A percentile compares a stretch with the other conserved stretches of the same genome.
phyloP scores from a whole-genome alignment of 495 filamentous ascomycete genomes.

The Annulohypoxylon moriforme region DNA sequence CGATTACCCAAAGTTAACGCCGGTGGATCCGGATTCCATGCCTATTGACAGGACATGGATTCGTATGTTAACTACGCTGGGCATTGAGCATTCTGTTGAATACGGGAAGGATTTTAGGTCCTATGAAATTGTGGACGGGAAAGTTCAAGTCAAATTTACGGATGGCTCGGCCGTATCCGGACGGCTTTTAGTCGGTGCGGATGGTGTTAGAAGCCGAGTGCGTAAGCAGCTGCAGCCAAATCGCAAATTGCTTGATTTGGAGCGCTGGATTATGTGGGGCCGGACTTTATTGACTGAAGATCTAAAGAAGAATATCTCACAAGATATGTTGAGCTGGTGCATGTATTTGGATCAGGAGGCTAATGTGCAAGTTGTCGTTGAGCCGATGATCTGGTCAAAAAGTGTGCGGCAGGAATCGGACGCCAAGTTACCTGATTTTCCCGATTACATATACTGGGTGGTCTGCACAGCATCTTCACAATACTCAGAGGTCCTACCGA shows the following conservation, averaged over 20 bases:
- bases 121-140: slow-evolving; percentile 49
- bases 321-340: slow-evolving; percentile 46
- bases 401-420: slow-evolving; percentile 50
- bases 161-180: slow-evolving; percentile 54
- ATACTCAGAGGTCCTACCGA: slow-evolving; percentile 27
- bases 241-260: slow-evolving; percentile 55
- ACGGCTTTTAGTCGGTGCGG: slow-evolving; percentile 58
- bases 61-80: slow-evolving; percentile 38
- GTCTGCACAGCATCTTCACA: slow-evolving; percentile 33
- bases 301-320: slow-evolving; percentile 39
- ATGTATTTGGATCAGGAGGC: slow-evolving; percentile 47
- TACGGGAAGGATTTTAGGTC: slow-evolving; percentile 56
- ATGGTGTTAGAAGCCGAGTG: slow-evolving; percentile 56
- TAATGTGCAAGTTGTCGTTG: slow-evolving; percentile 51
- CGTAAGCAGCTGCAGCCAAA: slow-evolving; percentile 58
- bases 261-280: slow-evolving; percentile 57
- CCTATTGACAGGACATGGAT: slow-evolving; percentile 42
- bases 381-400: slow-evolving; percentile 49
- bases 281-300: slow-evolving; percentile 53
- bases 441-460: slow-evolving; percentile 39
- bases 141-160: slow-evolving; percentile 52
- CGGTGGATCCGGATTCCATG: slow-evolving; percentile 9
- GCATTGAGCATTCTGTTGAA: slow-evolving; percentile 51
- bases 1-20: slow-evolving; percentile 29
- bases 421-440: slow-evolving; percentile 33